Evolutionary conservation across 2,329 filamentous ascomycete genomes (phyloP).

Genomic region (Colletotrichum graminicola): DNA sequence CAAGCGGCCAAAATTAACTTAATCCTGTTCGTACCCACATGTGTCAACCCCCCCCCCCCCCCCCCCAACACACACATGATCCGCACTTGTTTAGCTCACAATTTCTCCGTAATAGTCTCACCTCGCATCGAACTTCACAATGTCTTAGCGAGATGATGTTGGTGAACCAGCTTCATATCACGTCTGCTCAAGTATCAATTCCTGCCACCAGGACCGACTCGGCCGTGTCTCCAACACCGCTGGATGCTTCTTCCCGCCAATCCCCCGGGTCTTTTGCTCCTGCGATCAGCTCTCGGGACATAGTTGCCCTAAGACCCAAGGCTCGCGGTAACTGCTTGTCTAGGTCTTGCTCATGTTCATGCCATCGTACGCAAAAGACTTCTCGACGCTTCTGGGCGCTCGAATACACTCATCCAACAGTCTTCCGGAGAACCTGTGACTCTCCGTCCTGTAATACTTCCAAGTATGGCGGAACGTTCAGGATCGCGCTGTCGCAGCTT

Average conservation of each 20-base stretch:
- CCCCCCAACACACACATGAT: no score
- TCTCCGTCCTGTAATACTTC: background rate
- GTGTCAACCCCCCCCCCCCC: accelerated
- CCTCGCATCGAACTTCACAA: background rate
- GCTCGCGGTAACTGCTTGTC: background rate
- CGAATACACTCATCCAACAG: background rate
- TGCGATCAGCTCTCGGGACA: background rate
- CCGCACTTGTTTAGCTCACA: background rate
- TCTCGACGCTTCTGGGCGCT: slow-evolving; percentile 25
- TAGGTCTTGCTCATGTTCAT: slow-evolving; percentile 15
- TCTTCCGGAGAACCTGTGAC: background rate
- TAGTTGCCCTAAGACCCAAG: no score
- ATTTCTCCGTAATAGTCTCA: background rate
- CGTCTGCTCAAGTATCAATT: background rate
- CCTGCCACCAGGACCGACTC: background rate
- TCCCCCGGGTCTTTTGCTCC: background rate
- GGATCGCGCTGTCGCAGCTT: slow-evolving; percentile 8
- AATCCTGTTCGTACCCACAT: background rate
- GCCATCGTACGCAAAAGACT: background rate
- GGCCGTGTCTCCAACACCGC: no score
- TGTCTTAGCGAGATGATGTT: background rate
- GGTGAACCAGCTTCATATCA: background rate
- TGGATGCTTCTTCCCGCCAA: background rate
- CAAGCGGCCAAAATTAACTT: slow-evolving; percentile 8
- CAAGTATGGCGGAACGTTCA: background rate